Evolutionary conservation across 1,139 yeast species (phyloP).

Genomic region (Saccharomyces uvarum): DNA sequence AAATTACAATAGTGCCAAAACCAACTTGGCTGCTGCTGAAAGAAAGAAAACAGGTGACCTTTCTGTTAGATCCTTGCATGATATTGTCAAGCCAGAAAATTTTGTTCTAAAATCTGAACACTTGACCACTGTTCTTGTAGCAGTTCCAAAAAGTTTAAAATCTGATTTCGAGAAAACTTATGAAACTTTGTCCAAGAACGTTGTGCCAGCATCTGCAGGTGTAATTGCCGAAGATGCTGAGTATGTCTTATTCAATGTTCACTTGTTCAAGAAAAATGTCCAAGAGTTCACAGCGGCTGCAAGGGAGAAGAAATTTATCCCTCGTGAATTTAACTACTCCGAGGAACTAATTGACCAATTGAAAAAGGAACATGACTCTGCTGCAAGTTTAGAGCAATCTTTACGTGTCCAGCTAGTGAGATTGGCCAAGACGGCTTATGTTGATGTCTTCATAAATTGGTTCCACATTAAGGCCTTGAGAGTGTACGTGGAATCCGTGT

Average conservation of each 20-base stretch:
- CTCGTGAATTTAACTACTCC: constrained; percentile 85
- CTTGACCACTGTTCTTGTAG: constrained; percentile 72
- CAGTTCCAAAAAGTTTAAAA: constrained; percentile 65
- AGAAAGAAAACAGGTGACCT: constrained; percentile 90
- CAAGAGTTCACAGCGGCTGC: constrained; percentile 61
- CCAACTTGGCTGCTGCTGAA: constrained; percentile 80
- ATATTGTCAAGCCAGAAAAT: constrained; percentile 75
- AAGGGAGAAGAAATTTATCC: constrained; percentile 84
- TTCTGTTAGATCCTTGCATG: constrained; percentile 83
- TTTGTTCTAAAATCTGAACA: constrained; percentile 83
- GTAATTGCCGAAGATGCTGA: constrained; percentile 67
- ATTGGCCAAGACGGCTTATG: constrained; percentile 77
- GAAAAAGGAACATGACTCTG: constrained; percentile 70
- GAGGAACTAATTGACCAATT: constrained; percentile 66
- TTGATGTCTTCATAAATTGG: constrained; percentile 81
- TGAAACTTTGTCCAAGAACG: constrained; percentile 72
- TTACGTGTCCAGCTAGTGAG: constrained; percentile 73
- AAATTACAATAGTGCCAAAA: constrained; percentile 71
- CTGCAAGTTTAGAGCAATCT: constrained; percentile 65
- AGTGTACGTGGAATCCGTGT: constrained; percentile 59
- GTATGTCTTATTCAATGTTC: constrained; percentile 64
- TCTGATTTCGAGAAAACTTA: constrained; percentile 58
- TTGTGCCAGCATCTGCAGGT: constrained; percentile 84
- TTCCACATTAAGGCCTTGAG: constrained; percentile 71
- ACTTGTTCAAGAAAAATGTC: constrained; percentile 74